Evolutionary conservation across 768 basidiomycete species (phyloP), one percentile per base, ranked within the genome.

Genomic region (Boletellus ananiceps): DNA sequence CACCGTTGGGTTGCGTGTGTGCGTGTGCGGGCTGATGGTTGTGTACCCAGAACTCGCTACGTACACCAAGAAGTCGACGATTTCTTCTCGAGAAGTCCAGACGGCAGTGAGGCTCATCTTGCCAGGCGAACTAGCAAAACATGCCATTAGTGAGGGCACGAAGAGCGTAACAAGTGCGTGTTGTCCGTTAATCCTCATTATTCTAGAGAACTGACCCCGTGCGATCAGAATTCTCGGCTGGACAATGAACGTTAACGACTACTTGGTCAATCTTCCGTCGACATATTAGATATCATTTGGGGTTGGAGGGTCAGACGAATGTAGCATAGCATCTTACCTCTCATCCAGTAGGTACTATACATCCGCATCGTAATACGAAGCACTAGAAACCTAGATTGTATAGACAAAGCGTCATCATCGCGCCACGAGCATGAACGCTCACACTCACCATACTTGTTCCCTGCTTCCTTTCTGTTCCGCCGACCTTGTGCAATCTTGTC

Each of bases 381-480:
- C 7, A 44, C 37, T 57, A 66, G 52, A 66, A 66, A 18, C 65
- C 66, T 66, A 35, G 4, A 45, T 21, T 8, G 8, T 18, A 25
- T 12, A 29, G 11, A 8, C 19, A 53, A 5, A 49, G 31, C 19
- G 9, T n/a, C 7, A 1, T 4, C 7, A 18, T 23, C 2, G 15
- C 11, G 18, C 6, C 4, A 3, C 12, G 8, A 23, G n/a, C 2
- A 8, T 1, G 29, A 40, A 25, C n/a, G 70, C 77, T 51, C 39
- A 27, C n/a, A 70, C 77, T 52, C 58, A 85, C 91, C 91, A 58
- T 93, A 93, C 76, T 93, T 93, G 69, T 89, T 92, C 9, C 91
- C 91, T 0, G 91, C 89, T 61, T 91, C 88, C 64, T 93, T 93
- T 53, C 89, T 76, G 60, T 93, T 93, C 52, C 86, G 74, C 53